Evolutionary conservation across 768 basidiomycete species (phyloP), one percentile per base, ranked within the genome.

Genomic region (Tubosaeta sp.): DNA sequence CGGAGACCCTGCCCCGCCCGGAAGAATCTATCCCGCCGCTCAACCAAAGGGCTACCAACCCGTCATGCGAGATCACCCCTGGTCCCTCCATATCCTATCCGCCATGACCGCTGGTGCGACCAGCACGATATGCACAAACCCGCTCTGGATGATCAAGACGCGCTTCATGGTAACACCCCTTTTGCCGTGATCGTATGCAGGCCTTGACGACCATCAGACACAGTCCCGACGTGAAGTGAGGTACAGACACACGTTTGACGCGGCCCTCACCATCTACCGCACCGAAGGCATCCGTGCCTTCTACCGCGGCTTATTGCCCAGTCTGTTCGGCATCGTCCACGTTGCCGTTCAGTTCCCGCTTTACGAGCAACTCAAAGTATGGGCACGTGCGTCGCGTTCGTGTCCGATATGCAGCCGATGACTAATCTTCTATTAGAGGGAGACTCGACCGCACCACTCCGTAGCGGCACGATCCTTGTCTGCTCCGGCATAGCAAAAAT

Each of bases 111-210:
- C 95, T 1, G 96, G 96, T 12, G 94, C 91, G 6, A 76, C 87
- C 18, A 94, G 95, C 63, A 96, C 96, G 6, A 82, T 92, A 46
- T 86, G 86, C 62, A 98, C 96, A 22, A 97, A 92, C 70, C 96
- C 96, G 0, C 69, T 99, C 7, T 99, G 96, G 96, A 93, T 99
- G 36, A 94, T 99, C 69, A 98, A 97, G 75, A 98, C 95, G 21
- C 84, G 96, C 25, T 97, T 98, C 73, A 98, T 98, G 96, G 95
- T 95, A 56, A 57, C 74, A 9, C 51, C 19, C 46, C 18, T 8
- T 9, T 19, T 29, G 4, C 40, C 43, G 14, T 38, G 29, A 21
- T 38, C 40, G 45, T 44, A 12, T 30, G n/a, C 39, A 22, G 29
- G 19, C 46, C 27, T 18, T 48, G 27, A 22, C 47, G 18, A 31